Evolutionary conservation across 2,329 filamentous ascomycete species (phyloP), one percentile per base, ranked within the genome.

Genomic region (Botrytis squamosa): DNA sequence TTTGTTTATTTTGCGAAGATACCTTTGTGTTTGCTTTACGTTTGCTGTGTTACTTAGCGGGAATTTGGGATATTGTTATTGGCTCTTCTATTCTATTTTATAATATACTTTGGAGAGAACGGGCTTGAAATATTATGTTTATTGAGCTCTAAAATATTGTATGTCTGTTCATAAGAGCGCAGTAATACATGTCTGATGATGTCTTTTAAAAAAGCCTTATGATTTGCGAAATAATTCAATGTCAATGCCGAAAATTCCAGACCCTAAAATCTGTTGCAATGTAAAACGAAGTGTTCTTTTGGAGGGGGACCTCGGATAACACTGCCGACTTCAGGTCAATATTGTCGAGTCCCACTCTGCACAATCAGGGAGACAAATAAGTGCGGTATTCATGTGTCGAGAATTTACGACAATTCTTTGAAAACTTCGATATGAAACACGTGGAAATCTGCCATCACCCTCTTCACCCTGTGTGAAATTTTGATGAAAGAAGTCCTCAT

Each of bases 41-140:
- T 67, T 67, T 68, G 46, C 36, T 68, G 25, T 42, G 36, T 57
- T 42, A 33, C 25, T 68, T 68, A 68, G 66, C 66, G 49, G 25
- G 49, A 49, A 66, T 38, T 9, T 22, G 64, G 64, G 10, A 36
- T 36, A 0, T 66, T 18, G 18, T n/a, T 55, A 55, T 16, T 55
- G 49, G 25, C 25, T n/a, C 25, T n/a, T 55, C 25, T 55, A 16
- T 55, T n/a, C 25, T 55, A 55, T n/a, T n/a, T 1, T 55, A 55
- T 55, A 25, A 55, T 16, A 55, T n/a, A 57, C 18, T 57, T 55
- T 40, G 29, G 18, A 63, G n/a, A 42, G 36, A 22, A 49, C 1
- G 25, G 36, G 22, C 25, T 10, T 25, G 16, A 10, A 68, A 57
- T 42, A 33, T 33, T 3, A 42, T 49, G 12, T 38, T 57, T 33